phyloP scores from a whole-genome alignment of 2,329 filamentous ascomycete genomes.

The Cladosporium sp. region DNA sequence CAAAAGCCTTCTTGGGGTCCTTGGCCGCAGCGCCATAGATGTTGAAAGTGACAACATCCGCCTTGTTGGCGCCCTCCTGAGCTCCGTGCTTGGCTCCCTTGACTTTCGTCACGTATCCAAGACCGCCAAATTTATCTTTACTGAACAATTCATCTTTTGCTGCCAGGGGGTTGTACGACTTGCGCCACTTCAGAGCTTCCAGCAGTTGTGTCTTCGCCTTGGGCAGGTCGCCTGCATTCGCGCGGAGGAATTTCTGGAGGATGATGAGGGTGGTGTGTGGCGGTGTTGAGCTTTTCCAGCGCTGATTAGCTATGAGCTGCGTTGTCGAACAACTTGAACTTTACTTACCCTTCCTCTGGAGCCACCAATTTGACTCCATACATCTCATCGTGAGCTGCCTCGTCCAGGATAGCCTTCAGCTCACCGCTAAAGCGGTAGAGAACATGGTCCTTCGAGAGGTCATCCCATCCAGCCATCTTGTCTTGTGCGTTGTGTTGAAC shows the following conservation, averaged over 20 bases:
- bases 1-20: slow-evolving; percentile 73
- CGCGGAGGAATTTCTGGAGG: slow-evolving; percentile 87
- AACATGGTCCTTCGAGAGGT: slow-evolving; percentile 21
- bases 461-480: slow-evolving; percentile 17
- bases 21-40: slow-evolving; percentile 82
- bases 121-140: slow-evolving; percentile 62
- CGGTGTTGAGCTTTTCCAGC: slow-evolving; percentile 26
- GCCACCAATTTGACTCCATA: slow-evolving; percentile 68
- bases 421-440: slow-evolving; percentile 46
- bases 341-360: slow-evolving; percentile 20
- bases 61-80: slow-evolving; percentile 44
- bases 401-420: slow-evolving; percentile 52
- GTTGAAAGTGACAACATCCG: slow-evolving; percentile 79
- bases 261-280: slow-evolving; percentile 75
- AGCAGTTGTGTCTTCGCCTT: slow-evolving; percentile 72
- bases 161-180: slow-evolving; percentile 64
- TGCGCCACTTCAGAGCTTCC: slow-evolving; percentile 77
- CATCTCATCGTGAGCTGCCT: slow-evolving; percentile 65
- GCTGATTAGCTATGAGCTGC: slow-evolving; percentile 24
- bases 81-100: slow-evolving; percentile 37
- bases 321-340: slow-evolving; percentile 16
- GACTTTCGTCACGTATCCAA: slow-evolving; percentile 78
- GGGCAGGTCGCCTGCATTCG: slow-evolving; percentile 69
- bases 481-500: too few relatives aligned
- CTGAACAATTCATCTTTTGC: slow-evolving; percentile 58